Percentiles rank a stretch among this genome's conserved stretches.
phyloP scores from a whole-genome alignment of 805 yeast species.

The Myxozyma neglecta region DNA sequence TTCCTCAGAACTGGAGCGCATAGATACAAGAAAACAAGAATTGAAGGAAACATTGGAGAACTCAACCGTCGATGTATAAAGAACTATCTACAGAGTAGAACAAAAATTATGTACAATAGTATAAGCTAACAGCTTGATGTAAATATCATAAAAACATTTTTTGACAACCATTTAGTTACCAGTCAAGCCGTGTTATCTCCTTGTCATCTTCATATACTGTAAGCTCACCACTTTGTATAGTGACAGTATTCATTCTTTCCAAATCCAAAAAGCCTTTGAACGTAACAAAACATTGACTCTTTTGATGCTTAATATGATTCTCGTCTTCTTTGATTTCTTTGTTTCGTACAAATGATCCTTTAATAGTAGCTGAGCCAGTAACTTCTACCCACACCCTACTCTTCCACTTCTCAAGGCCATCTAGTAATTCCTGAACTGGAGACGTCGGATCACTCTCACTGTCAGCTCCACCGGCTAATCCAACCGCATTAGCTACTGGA shows the following conservation, averaged over 20 bases:
- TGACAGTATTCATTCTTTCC: constrained; percentile 25
- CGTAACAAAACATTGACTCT: constrained; percentile 11
- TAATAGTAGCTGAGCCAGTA: constrained; percentile 16
- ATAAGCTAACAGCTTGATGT: not conserved
- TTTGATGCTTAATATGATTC: not conserved
- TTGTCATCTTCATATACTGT: constrained; percentile 14
- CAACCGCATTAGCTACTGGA: constrained; percentile 18
- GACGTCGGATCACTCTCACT: constrained; percentile 1
- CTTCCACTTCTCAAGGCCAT: constrained; percentile 4
- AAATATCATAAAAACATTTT: not conserved
- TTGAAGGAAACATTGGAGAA: constrained; percentile 17
- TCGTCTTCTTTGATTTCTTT: not conserved
- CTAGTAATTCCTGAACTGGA: constrained; percentile 11
- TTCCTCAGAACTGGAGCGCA: constrained; percentile 10
- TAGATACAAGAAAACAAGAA: constrained; percentile 12
- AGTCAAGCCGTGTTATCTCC: constrained; percentile 6
- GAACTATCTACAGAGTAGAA: not conserved
- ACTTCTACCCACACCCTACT: constrained; percentile 19
- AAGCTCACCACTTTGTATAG: constrained; percentile 20
- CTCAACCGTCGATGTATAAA: not conserved
- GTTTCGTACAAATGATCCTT: constrained; percentile 13
- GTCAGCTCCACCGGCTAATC: constrained; percentile 1
- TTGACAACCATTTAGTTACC: constrained; percentile 5
- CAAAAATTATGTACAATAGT: not conserved
- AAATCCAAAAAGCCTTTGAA: constrained; percentile 28